These are phyloP conservation scores for Phytophthora ramorum DNA, from an alignment of 352 stramenopile genomes.

Conservation along the genomic window DNA sequence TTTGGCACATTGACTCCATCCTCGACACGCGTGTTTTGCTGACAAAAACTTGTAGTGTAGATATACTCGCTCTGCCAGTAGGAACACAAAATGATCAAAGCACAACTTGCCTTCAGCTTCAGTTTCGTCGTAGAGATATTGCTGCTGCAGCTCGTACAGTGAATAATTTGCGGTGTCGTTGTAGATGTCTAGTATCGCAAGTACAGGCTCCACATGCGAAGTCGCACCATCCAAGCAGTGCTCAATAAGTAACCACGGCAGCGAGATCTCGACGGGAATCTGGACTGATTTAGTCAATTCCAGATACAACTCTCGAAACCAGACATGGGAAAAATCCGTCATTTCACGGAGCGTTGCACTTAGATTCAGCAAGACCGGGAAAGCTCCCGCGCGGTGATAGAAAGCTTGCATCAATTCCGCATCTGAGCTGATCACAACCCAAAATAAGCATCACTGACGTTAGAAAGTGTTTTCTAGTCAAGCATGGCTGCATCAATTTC, in stretches of 20 bases:
- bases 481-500: background rate
- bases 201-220: slow-evolving; percentile 36
- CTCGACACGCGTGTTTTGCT: slow-evolving; percentile 19
- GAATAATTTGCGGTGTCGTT: slow-evolving; percentile 75
- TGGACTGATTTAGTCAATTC: slow-evolving; percentile 71
- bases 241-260: slow-evolving; percentile 86
- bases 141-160: slow-evolving; percentile 61
- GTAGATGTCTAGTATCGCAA: slow-evolving; percentile 85
- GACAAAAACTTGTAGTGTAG: slow-evolving; percentile 58
- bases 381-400: slow-evolving; percentile 53
- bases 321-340: slow-evolving; percentile 74
- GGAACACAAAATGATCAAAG: slow-evolving; percentile 81
- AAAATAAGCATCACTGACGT: slow-evolving; percentile 1
- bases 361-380: slow-evolving; percentile 65
- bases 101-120: slow-evolving; percentile 83
- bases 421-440: slow-evolving; percentile 57
- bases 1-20: background rate
- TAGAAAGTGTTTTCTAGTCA: background rate
- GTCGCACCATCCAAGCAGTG: slow-evolving; percentile 45
- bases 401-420: slow-evolving; percentile 62
- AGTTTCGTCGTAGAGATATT: slow-evolving; percentile 84
- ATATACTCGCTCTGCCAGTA: slow-evolving; percentile 73
- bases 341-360: slow-evolving; percentile 54
- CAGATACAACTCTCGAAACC: slow-evolving; percentile 86
- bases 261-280: slow-evolving; percentile 82